These are phyloP conservation scores for Aspergillus niger DNA, from an alignment of 2,329 filamentous ascomycete genomes.

Conservation along the genomic window DNA sequence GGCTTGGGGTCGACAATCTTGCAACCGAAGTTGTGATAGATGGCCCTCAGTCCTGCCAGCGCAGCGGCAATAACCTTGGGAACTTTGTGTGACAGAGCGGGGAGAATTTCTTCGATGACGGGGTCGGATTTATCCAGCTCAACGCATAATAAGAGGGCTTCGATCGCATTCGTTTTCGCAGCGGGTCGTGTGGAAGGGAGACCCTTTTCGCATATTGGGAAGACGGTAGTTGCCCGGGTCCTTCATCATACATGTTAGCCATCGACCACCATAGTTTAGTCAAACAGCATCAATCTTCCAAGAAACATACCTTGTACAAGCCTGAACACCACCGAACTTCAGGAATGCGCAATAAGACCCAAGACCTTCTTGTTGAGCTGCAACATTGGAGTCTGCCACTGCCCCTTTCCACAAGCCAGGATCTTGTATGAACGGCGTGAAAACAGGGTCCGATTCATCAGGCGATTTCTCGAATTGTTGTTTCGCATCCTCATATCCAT, in stretches of 20 bases:
- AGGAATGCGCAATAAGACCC: conserved; percentile 86
- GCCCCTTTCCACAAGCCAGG: conserved; percentile 87
- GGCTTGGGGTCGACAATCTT: conserved; percentile 93
- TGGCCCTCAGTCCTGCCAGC: conserved; percentile 73
- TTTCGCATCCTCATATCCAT: conserved; percentile 87
- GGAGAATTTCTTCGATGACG: conserved; percentile 86
- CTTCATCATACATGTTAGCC: conserved; percentile 41
- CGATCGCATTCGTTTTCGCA: conserved; percentile 82
- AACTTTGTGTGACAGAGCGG: conserved; percentile 80
- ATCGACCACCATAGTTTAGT: background rate
- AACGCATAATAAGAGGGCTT: conserved; percentile 83
- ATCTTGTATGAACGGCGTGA: conserved; percentile 84
- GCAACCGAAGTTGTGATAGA: conserved; percentile 93
- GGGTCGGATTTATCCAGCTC: conserved; percentile 85
- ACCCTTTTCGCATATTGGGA: conserved; percentile 86
- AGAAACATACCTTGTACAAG: conserved; percentile 64
- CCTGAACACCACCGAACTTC: conserved; percentile 82
- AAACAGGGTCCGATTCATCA: conserved; percentile 81
- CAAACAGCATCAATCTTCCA: background rate
- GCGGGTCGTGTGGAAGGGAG: conserved; percentile 83
- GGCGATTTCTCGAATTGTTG: conserved; percentile 83
- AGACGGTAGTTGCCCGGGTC: conserved; percentile 73
- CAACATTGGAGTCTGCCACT: conserved; percentile 92
- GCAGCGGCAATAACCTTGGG: conserved; percentile 83
- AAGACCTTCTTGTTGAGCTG: conserved; percentile 91